Percentiles rank a stretch among this genome's conserved stretches.
These are phyloP conservation scores for Myriosclerotinia duriaeana DNA, from an alignment of 2,329 filamentous ascomycete species.

Conservation along the genomic window DNA sequence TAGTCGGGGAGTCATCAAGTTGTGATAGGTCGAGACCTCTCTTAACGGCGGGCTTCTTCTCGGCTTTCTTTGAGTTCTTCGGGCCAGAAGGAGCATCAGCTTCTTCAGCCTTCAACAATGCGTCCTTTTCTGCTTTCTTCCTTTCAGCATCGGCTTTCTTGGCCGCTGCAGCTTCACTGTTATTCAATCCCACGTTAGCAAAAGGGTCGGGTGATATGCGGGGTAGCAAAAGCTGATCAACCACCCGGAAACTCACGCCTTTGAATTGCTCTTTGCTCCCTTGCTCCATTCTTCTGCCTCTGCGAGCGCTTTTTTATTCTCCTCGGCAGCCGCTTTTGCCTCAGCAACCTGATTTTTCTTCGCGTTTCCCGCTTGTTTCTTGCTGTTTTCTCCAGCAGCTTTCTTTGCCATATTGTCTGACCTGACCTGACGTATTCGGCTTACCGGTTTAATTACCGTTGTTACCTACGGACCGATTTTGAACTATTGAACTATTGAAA, in stretches of 20 bases:
- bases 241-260: conserved; percentile 65
- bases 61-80: conserved; percentile 62
- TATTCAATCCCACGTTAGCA: conserved; percentile 25
- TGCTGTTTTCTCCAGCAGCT: conserved; percentile 73
- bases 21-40: conserved; percentile 72
- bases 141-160: conserved; percentile 79
- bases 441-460: conserved; percentile 14
- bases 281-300: conserved; percentile 81
- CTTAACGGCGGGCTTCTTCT: conserved; percentile 59
- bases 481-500: conserved; percentile 10
- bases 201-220: conserved; percentile 22
- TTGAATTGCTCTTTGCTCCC: conserved; percentile 79
- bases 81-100: conserved; percentile 51
- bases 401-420: conserved; percentile 63
- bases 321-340: conserved; percentile 70
- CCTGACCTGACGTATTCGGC: conserved; percentile 15
- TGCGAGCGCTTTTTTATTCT: conserved; percentile 61
- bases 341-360: conserved; percentile 88
- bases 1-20: conserved; percentile 55
- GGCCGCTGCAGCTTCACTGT: conserved; percentile 77
- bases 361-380: conserved; percentile 87
- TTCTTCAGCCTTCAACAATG: conserved; percentile 80
- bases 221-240: conserved; percentile 18
- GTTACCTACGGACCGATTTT: neutral
- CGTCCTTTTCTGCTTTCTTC: conserved; percentile 91